These are phyloP conservation scores for Eucalyptus pumila DNA, from an alignment of 345 rosid species.

Conservation along the genomic window DNA sequence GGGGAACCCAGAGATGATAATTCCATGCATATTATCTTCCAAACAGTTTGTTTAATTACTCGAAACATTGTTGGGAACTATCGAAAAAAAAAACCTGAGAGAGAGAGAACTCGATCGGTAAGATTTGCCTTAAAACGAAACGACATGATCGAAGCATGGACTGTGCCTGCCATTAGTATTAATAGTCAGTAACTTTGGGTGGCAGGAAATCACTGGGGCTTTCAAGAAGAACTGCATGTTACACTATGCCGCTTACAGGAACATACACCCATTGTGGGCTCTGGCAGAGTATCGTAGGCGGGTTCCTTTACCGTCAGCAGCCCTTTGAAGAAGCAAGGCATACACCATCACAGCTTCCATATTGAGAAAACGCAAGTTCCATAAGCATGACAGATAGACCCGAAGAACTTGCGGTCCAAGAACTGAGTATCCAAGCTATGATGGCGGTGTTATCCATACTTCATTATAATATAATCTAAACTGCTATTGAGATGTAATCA, in stretches of 20 bases:
- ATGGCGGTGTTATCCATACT: too few relatives aligned
- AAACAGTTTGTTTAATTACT: too few relatives aligned
- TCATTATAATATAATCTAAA: too few relatives aligned
- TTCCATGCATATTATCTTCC: neutral
- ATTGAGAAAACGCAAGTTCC: neutral
- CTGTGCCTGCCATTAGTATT: neutral
- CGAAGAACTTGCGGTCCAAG: too few relatives aligned
- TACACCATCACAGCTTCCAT: neutral
- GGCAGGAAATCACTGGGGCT: constrained; percentile 27
- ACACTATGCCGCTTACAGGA: constrained; percentile 23
- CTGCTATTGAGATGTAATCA: too few relatives aligned
- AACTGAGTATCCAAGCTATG: too few relatives aligned
- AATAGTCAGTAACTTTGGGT: neutral
- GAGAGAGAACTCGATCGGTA: too few relatives aligned
- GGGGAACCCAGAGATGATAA: neutral
- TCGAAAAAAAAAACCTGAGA: too few relatives aligned
- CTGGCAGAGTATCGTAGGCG: constrained; percentile 19
- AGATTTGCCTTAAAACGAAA: neutral
- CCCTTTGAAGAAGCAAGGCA: neutral
- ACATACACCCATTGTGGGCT: constrained; percentile 35
- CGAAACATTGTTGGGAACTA: too few relatives aligned
- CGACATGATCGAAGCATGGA: neutral
- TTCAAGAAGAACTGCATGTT: constrained; percentile 30
- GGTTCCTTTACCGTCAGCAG: constrained; percentile 2
- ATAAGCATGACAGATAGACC: neutral